Evolutionary conservation across 371 early-diverging fungal genomes (phyloP).

Genomic region (Zychaea mexicana): DNA sequence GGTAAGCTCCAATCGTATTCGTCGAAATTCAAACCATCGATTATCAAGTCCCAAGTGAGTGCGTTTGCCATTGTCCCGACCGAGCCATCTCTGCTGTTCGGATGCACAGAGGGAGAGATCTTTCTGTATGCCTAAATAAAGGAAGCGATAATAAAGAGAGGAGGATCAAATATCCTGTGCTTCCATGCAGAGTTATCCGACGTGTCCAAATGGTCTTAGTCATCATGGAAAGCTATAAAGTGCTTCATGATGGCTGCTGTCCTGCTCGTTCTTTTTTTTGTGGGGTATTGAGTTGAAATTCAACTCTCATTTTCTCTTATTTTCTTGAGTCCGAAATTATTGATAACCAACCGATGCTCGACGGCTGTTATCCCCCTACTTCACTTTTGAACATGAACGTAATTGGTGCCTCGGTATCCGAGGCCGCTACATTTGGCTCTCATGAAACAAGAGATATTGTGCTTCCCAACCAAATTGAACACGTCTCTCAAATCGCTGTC

Average conservation of each 20-base stretch:
- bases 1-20: constrained; percentile 63
- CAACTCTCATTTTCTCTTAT: background rate
- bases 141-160: background rate
- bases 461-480: constrained; percentile 85
- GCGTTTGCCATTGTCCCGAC: constrained; percentile 61
- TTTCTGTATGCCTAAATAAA: constrained; percentile 56
- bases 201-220: background rate
- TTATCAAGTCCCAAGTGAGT: constrained; percentile 66
- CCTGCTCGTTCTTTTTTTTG: background rate
- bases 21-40: constrained; percentile 66
- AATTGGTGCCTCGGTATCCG: constrained; percentile 68
- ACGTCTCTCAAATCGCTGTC: constrained; percentile 90
- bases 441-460: constrained; percentile 78
- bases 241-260: background rate
- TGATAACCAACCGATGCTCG: background rate
- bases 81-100: constrained; percentile 63
- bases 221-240: background rate
- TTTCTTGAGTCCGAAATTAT: background rate
- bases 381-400: constrained; percentile 55
- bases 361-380: constrained; percentile 4
- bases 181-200: background rate
- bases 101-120: constrained; percentile 66
- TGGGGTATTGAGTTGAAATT: background rate
- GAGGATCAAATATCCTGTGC: background rate
- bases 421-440: constrained; percentile 53